These are phyloP conservation scores for Colletotrichum graminicola DNA, from an alignment of 2,329 filamentous ascomycete species.

Conservation along the genomic window DNA sequence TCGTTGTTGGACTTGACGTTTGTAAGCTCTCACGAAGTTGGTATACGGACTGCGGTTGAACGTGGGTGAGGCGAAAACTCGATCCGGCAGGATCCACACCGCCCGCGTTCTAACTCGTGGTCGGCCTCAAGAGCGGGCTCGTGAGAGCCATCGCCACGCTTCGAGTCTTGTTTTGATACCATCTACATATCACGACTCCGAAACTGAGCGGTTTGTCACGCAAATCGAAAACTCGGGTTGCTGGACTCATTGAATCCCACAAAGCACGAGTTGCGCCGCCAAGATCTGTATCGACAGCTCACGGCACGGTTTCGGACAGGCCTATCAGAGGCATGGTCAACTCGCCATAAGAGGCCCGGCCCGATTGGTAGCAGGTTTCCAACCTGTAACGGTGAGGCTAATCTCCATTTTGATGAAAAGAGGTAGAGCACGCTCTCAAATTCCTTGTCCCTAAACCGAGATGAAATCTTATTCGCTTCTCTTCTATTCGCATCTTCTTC, in stretches of 20 bases:
- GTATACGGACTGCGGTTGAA: constrained; percentile 9
- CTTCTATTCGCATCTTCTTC: constrained; percentile 34
- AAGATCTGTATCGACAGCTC: not conserved
- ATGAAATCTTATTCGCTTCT: not conserved
- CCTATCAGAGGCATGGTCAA: not conserved
- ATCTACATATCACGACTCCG: not conserved
- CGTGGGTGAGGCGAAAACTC: constrained; percentile 39
- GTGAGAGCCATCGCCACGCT: not conserved
- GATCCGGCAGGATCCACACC: constrained; percentile 37
- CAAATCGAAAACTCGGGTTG: too few species aligned
- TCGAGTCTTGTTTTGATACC: not conserved
- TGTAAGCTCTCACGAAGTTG: not conserved
- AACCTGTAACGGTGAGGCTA: constrained; percentile 3
- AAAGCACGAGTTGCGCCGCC: not conserved
- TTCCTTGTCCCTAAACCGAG: not conserved
- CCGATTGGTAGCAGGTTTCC: constrained; percentile 11
- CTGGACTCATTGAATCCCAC: not conserved
- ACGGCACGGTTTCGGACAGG: not conserved
- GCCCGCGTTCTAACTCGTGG: constrained; percentile 29
- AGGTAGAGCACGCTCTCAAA: constrained; percentile 8
- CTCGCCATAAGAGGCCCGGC: constrained; percentile 17
- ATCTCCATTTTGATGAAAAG: not conserved
- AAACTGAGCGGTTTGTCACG: not conserved
- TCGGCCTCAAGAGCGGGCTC: not conserved
- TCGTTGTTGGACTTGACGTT: not conserved